A percentile compares a stretch with the other conserved stretches of the same genome.
phyloP scores from a whole-genome alignment of 2,329 filamentous ascomycete species.

The Cladosporium austrohemisphaericum region DNA sequence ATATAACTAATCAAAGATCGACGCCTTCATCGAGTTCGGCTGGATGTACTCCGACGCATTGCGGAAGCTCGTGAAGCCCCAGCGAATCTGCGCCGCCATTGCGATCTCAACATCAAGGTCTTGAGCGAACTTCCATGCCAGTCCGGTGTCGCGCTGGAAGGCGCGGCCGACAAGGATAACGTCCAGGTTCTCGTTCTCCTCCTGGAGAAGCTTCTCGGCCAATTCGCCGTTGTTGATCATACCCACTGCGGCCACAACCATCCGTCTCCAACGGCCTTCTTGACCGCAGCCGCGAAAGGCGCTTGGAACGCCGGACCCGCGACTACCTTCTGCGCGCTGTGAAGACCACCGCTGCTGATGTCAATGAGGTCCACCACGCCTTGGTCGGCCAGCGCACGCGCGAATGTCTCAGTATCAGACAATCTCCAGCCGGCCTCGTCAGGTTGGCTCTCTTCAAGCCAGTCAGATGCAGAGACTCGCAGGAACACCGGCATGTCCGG shows the following conservation, averaged over 20 bases:
- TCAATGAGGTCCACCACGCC: slow-evolving; percentile 77
- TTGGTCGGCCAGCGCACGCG: slow-evolving; percentile 41
- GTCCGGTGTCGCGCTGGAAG: slow-evolving; percentile 77
- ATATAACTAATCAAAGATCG: slow-evolving; percentile 7
- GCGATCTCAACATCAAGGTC: slow-evolving; percentile 67
- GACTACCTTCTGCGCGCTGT: slow-evolving; percentile 52
- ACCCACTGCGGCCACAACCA: slow-evolving; percentile 73
- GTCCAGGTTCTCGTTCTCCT: slow-evolving; percentile 52
- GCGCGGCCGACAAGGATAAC: slow-evolving; percentile 69
- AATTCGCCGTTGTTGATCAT: slow-evolving; percentile 65
- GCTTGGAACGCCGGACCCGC: slow-evolving; percentile 68
- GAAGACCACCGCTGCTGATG: slow-evolving; percentile 72
- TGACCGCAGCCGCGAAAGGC: slow-evolving; percentile 67
- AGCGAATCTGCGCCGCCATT: slow-evolving; percentile 57
- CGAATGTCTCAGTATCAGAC: slow-evolving; percentile 61
- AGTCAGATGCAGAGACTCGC: slow-evolving; percentile 9
- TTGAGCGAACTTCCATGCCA: slow-evolving; percentile 64
- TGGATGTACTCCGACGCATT: slow-evolving; percentile 24
- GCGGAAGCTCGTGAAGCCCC: slow-evolving; percentile 52
- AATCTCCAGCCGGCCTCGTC: slow-evolving; percentile 24
- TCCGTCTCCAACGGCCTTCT: slow-evolving; percentile 66
- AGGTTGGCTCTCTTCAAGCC: slow-evolving; percentile 32
- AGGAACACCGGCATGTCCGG: slow-evolving; percentile 11
- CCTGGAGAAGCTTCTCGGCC: slow-evolving; percentile 56
- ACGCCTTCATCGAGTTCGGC: slow-evolving; percentile 19